These are phyloP conservation scores for Amauroascus verrucosus DNA, from an alignment of 2,329 filamentous ascomycete genomes.

Conservation along the genomic window DNA sequence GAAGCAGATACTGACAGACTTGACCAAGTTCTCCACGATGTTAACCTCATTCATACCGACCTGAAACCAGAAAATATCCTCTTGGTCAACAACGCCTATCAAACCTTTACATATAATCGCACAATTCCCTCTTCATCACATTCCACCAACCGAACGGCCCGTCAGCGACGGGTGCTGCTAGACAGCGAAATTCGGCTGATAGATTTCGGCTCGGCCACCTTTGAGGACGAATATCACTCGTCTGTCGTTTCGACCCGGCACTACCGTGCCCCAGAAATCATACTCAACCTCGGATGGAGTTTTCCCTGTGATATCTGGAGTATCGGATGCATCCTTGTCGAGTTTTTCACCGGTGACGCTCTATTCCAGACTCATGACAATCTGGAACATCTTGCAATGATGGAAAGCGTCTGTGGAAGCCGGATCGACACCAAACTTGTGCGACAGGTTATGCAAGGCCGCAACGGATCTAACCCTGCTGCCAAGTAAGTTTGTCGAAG, in stretches of 20 bases:
- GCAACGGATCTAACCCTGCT: constrained; percentile 44
- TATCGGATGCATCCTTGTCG: constrained; percentile 57
- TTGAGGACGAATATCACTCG: constrained; percentile 59
- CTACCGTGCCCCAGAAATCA: constrained; percentile 58
- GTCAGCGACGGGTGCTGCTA: constrained; percentile 53
- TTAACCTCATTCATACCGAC: constrained; percentile 91
- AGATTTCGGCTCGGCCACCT: constrained; percentile 58
- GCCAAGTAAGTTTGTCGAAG: constrained; percentile 40
- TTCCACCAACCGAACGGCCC: constrained; percentile 46
- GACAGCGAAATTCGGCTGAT: constrained; percentile 58
- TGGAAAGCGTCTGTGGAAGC: constrained; percentile 52
- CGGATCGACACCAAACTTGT: constrained; percentile 48
- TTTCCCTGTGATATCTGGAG: constrained; percentile 61
- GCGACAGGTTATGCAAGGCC: constrained; percentile 41
- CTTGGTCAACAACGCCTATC: constrained; percentile 53
- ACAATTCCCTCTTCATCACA: constrained; percentile 56
- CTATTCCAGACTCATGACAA: constrained; percentile 61
- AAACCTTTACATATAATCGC: constrained; percentile 60
- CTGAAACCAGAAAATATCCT: constrained; percentile 60
- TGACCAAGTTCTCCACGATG: constrained; percentile 71
- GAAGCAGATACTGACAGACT: constrained; percentile 19
- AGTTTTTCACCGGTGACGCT: constrained; percentile 59
- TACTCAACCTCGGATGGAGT: constrained; percentile 57
- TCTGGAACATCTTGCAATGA: constrained; percentile 58
- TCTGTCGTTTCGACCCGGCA: constrained; percentile 58